These are phyloP conservation scores for Exutisphaerella laricina DNA, from an alignment of 2,329 filamentous ascomycete genomes.

Conservation along the genomic window DNA sequence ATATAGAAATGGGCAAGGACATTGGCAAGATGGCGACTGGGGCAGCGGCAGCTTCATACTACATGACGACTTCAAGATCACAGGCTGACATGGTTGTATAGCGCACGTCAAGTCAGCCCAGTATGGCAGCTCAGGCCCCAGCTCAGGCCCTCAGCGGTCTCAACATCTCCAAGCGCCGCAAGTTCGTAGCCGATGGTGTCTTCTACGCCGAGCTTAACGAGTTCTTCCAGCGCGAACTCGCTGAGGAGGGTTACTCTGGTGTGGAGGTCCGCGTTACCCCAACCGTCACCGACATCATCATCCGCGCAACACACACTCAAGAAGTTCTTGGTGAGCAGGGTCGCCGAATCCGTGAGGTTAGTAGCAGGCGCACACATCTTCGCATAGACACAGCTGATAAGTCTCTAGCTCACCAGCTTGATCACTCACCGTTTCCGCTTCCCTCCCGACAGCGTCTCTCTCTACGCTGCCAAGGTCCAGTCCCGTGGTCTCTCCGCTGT, in stretches of 20 bases:
- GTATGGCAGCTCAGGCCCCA: slow-evolving; percentile 20
- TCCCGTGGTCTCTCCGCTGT: slow-evolving; percentile 99
- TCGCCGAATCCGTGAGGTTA: slow-evolving; percentile 86
- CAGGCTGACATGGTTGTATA: not conserved
- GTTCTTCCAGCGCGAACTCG: slow-evolving; percentile 99
- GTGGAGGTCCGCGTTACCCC: slow-evolving; percentile 99
- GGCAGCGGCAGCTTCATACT: not conserved
- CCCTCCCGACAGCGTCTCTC: slow-evolving; percentile 99
- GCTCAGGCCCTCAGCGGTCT: slow-evolving; percentile 28
- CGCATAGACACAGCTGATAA: slow-evolving; percentile 8
- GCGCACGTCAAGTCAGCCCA: slow-evolving; percentile 10
- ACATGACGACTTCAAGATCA: not conserved
- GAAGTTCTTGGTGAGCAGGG: slow-evolving; percentile 99
- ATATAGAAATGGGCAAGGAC: no score
- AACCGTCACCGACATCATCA: slow-evolving; percentile 99
- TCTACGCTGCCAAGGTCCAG: slow-evolving; percentile 99
- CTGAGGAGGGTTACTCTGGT: slow-evolving; percentile 99
- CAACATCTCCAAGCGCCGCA: slow-evolving; percentile 79
- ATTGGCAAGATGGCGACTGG: no score
- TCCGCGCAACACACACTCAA: slow-evolving; percentile 99
- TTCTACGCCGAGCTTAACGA: slow-evolving; percentile 99
- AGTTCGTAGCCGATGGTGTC: slow-evolving; percentile 75
- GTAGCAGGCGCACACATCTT: slow-evolving; percentile 3
- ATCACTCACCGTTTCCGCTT: slow-evolving; percentile 99
- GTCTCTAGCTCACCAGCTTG: slow-evolving; percentile 75